These are phyloP conservation scores for Olyra latifolia DNA, from an alignment of 176 grass and related monocot species.

Conservation along the genomic window DNA sequence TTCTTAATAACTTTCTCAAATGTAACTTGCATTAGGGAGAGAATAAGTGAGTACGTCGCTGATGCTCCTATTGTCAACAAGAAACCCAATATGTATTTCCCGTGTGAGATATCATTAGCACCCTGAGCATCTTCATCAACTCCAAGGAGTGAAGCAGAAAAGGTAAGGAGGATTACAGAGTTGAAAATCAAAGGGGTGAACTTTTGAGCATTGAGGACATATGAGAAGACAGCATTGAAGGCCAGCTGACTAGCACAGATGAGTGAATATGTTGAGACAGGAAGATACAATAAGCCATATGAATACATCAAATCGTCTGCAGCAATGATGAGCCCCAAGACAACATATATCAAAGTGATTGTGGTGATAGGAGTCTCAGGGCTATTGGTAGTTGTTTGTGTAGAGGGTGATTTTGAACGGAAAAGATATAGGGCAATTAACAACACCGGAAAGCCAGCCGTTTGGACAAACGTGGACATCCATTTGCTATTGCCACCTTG, in stretches of 20 bases:
- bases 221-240: slow-evolving; percentile 86
- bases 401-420: slow-evolving; percentile 36
- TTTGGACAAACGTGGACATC: slow-evolving; percentile 78
- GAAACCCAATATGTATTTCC: slow-evolving; percentile 62
- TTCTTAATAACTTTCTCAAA: slow-evolving; percentile 84
- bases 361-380: slow-evolving; percentile 39
- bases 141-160: slow-evolving; percentile 77
- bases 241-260: slow-evolving; percentile 93
- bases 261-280: slow-evolving; percentile 88
- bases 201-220: slow-evolving; percentile 85
- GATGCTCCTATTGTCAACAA: slow-evolving; percentile 76
- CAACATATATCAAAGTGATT: slow-evolving; percentile 66
- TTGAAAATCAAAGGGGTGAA: slow-evolving; percentile 73
- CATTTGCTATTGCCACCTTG: slow-evolving; percentile 94
- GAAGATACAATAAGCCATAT: slow-evolving; percentile 82
- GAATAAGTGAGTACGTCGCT: slow-evolving; percentile 81
- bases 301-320: slow-evolving; percentile 94
- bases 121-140: slow-evolving; percentile 51
- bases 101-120: slow-evolving; percentile 26
- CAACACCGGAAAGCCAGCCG: slow-evolving; percentile 69
- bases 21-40: slow-evolving; percentile 88
- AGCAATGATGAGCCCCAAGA: slow-evolving; percentile 75
- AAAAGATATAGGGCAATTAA: slow-evolving; percentile 56
- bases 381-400: neutral
- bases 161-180: slow-evolving; percentile 74